Evolutionary conservation across 805 yeast species (phyloP).

Genomic region (Ogataea dorogensis): DNA sequence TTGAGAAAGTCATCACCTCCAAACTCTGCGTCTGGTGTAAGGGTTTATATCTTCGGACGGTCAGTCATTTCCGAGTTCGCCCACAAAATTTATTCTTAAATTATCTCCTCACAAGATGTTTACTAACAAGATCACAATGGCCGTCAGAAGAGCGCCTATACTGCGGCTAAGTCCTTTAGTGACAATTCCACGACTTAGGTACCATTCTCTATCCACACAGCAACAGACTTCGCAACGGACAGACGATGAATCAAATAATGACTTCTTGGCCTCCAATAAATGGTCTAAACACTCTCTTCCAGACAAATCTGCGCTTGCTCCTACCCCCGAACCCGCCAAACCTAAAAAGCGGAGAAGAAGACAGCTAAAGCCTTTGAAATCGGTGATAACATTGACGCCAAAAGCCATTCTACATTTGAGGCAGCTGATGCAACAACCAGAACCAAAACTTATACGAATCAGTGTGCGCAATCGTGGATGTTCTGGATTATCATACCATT

Average conservation of each 20-base stretch:
- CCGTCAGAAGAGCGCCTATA: constrained; percentile 1
- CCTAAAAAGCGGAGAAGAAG: constrained; percentile 44
- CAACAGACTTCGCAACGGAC: constrained; percentile 9
- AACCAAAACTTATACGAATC: constrained; percentile 84
- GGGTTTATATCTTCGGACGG: constrained; percentile 2
- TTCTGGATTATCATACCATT: constrained; percentile 88
- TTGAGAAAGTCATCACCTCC: background rate
- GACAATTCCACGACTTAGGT: background rate
- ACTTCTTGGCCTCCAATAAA: constrained; percentile 12
- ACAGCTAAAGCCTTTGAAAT: constrained; percentile 81
- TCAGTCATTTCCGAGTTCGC: constrained; percentile 10
- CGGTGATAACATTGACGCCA: constrained; percentile 77
- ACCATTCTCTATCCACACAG: constrained; percentile 2
- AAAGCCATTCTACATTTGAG: constrained; percentile 72
- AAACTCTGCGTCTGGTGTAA: constrained; percentile 2
- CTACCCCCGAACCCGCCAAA: constrained; percentile 9
- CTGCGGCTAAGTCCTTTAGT: background rate
- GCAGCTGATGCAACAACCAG: constrained; percentile 70
- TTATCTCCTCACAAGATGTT: constrained; percentile 1
- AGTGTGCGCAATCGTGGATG: constrained; percentile 97
- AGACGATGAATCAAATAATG: constrained; percentile 11
- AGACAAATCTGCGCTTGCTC: constrained; percentile 10
- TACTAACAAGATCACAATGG: constrained; percentile 3
- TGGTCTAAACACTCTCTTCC: constrained; percentile 35
- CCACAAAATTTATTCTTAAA: constrained; percentile 1